Base-by-base conservation (phyloP, 257 asterid species). In the Capsicum baccatum region DNA sequence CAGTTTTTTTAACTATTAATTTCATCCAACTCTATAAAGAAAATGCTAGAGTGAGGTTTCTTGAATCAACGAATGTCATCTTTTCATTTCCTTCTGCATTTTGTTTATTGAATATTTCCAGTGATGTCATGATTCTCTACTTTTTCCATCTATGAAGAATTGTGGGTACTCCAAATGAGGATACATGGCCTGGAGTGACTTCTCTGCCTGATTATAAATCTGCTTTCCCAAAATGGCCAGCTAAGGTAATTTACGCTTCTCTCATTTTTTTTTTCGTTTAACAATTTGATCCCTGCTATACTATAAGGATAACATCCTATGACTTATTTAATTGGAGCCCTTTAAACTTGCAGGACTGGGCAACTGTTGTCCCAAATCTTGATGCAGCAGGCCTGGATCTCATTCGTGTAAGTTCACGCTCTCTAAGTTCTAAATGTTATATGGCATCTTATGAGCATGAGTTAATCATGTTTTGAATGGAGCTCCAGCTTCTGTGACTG, bases 161-260 rank as follows among this genome's bases (percentile, higher is more conserved):
- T 80, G 85, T 92, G 97, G 99, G 99, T 62, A 96, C 99, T 86
- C 99, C 99, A 15, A 93, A 90, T 82, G 99, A 96, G 89, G 96
- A 90, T 80, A 90, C 90, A 55, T 96, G 98, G 99, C 97, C 98
- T 50, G 98, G 99, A 83, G 98, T 96, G 87, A 92, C 98, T 62
- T 92, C 99, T 85, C 92, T 94, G 79, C 99, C 98, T 81, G 99
- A 94, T 86, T 96, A 88, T 79, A 94, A 92, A 91, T 88, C 97
- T 83, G 82, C 97, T 81, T 96, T 94, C 87, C 98, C 98, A 4
- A 94, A 88, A 84, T 93, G 97, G 97, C 94, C 94, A 44, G 13
- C 94, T 50, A 92, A 92, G 99, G 99, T 96, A 79, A 88, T 78
- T 83, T 47, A 78, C 7, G 12, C 19, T 17, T 5, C 42, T 55